Evolutionary conservation across 2,329 filamentous ascomycete genomes (phyloP).

Genomic region (Amauroascus niger): DNA sequence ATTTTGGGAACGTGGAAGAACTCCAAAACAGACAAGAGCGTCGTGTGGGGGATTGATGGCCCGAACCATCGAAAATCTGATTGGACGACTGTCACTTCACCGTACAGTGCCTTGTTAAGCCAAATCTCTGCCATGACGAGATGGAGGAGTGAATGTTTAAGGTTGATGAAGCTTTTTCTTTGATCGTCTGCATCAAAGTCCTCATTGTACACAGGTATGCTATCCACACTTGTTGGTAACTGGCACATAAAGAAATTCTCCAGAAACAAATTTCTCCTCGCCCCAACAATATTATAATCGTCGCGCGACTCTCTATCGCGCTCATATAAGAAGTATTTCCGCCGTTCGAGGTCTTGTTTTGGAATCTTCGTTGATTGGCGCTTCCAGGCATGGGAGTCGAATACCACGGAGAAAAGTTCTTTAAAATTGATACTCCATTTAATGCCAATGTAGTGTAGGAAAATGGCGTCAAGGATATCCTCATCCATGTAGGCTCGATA

Average conservation of each 20-base stretch:
- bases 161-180: conserved; percentile 37
- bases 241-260: conserved; percentile 48
- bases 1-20: conserved; percentile 50
- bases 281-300: conserved; percentile 25
- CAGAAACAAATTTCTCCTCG: conserved; percentile 32
- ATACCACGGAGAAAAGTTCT: conserved; percentile 30
- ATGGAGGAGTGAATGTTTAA: conserved; percentile 50
- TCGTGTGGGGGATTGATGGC: conserved; percentile 50
- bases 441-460: conserved; percentile 47
- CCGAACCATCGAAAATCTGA: conserved; percentile 53
- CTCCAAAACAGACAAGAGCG: conserved; percentile 47
- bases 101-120: conserved; percentile 40
- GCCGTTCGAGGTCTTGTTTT: conserved; percentile 34
- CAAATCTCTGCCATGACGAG: conserved; percentile 48
- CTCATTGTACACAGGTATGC: conserved; percentile 35
- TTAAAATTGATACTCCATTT: conserved; percentile 44
- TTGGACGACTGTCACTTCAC: conserved; percentile 45
- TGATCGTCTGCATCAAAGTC: conserved; percentile 23
- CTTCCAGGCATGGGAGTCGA: conserved; percentile 36
- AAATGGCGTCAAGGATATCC: conserved; percentile 47
- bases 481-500: conserved; percentile 53
- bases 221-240: conserved; percentile 37
- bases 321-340: conserved; percentile 38
- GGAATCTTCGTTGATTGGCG: conserved; percentile 27
- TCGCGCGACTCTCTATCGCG: background rate